Evolutionary conservation across 192 early-diverging fungal species (phyloP).

Genomic region (Umbelopsis isabellina): DNA sequence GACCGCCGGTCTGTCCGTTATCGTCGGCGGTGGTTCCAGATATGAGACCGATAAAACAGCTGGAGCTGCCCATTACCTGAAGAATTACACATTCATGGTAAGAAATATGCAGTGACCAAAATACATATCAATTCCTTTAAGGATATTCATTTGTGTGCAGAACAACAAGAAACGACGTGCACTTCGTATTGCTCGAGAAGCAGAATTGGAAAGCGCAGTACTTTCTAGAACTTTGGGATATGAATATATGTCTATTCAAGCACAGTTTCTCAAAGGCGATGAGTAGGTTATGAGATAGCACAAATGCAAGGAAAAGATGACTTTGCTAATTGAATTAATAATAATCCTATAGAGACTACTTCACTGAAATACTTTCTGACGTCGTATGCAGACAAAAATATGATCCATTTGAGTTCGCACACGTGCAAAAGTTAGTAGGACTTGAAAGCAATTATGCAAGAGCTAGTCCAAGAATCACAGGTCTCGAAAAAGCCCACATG

Average conservation of each 20-base stretch:
- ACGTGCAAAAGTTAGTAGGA: not conserved
- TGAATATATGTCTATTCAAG: slow-evolving; percentile 5
- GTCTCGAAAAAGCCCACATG: not conserved
- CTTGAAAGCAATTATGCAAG: not conserved
- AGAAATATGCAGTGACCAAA: no score
- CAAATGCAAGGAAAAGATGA: not conserved
- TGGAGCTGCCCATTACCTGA: slow-evolving; percentile 8
- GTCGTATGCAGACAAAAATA: not conserved
- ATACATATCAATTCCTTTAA: not conserved
- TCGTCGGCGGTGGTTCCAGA: not conserved
- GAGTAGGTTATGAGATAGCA: not conserved
- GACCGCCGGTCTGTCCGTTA: not conserved
- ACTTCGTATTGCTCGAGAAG: slow-evolving; percentile 4
- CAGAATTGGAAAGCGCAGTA: not conserved
- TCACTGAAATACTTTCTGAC: not conserved
- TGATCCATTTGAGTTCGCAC: slow-evolving; percentile 1
- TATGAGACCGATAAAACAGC: not conserved
- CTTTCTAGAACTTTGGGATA: not conserved
- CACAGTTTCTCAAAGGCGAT: slow-evolving; percentile 13
- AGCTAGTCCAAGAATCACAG: not conserved
- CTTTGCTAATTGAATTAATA: not conserved
- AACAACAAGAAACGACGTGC: slow-evolving; percentile 1
- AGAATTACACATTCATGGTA: slow-evolving; percentile 8
- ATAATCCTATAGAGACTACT: not conserved
- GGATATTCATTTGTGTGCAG: not conserved